Percentiles rank a stretch among this genome's conserved stretches.
Evolutionary conservation across 106 monocot genomes (phyloP).

Genomic region (Acorus gramineus): DNA sequence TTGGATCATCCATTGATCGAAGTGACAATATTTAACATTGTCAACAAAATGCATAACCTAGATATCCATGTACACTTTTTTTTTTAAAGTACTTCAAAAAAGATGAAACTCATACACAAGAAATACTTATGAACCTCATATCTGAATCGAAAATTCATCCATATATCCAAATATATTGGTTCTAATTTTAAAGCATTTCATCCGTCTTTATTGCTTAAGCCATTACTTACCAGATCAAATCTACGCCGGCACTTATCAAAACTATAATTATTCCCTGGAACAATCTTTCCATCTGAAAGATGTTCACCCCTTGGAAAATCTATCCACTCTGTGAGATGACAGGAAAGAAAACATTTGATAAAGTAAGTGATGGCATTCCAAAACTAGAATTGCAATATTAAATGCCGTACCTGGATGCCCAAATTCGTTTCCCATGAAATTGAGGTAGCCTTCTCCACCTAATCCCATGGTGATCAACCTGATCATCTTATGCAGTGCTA

Average conservation of each 20-base stretch:
- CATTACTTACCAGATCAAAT: constrained; percentile 74
- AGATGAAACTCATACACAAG: no score
- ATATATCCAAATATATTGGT: no score
- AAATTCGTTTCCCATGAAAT: constrained; percentile 99
- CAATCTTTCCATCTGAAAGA: constrained; percentile 54
- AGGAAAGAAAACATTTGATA: constrained; percentile 5
- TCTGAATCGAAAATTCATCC: no score
- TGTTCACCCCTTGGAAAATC: constrained; percentile 87
- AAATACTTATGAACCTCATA: no score
- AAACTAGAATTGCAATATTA: no score
- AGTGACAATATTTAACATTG: no score
- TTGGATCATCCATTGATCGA: no score
- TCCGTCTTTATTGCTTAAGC: no score
- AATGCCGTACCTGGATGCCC: constrained; percentile 75
- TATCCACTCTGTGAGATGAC: constrained; percentile 66
- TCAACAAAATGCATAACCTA: no score
- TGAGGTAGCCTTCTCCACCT: constrained; percentile 97
- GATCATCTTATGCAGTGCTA: constrained; percentile 99
- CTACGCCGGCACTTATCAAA: constrained; percentile 92
- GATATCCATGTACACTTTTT: no score
- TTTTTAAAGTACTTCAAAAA: no score
- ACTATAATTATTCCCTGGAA: constrained; percentile 79
- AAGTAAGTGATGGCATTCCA: not conserved
- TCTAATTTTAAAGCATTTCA: no score
- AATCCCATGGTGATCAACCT: constrained; percentile 87